phyloP scores from a whole-genome alignment of 1,284 basidiomycete species.

The Tylopilus orsonianus region DNA sequence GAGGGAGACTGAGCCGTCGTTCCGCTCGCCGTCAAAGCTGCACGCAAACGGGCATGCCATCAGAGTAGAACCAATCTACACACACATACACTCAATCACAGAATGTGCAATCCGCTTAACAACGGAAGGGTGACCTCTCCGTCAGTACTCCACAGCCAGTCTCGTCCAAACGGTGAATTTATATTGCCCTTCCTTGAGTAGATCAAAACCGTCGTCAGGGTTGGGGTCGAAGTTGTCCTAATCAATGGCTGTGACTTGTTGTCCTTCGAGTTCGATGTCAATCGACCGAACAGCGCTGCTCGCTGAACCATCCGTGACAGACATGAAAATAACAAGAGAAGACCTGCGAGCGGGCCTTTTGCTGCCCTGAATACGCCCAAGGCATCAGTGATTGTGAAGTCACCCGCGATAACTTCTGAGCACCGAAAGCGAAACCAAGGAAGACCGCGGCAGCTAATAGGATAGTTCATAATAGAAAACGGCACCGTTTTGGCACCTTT shows the following conservation, averaged over 20 bases:
- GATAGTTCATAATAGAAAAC: no score
- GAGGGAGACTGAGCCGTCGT: conserved; percentile 52
- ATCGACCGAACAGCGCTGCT: conserved; percentile 36
- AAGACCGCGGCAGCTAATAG: no score
- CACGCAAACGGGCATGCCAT: neutral
- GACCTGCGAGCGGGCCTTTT: no score
- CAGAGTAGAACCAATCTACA: neutral
- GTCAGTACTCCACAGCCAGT: conserved; percentile 77
- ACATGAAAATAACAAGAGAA: no score
- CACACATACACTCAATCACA: conserved; percentile 62
- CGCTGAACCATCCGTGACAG: conserved; percentile 23
- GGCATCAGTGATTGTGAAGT: no score
- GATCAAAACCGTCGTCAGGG: conserved; percentile 69
- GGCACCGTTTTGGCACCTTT: no score
- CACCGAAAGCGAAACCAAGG: no score
- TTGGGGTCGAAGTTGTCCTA: conserved; percentile 74
- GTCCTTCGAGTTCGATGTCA: conserved; percentile 72
- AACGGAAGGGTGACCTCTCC: conserved; percentile 61
- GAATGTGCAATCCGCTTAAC: conserved; percentile 67
- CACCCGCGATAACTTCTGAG: no score
- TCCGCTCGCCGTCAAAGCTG: conserved; percentile 57
- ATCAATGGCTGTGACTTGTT: conserved; percentile 80
- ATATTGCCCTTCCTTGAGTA: conserved; percentile 68
- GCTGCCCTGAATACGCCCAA: no score
- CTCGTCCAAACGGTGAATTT: conserved; percentile 73